A percentile compares a stretch with the other conserved stretches of the same genome.
phyloP scores from a whole-genome alignment of 2,329 filamentous ascomycete genomes.

The Alternaria novae-zelandiae region DNA sequence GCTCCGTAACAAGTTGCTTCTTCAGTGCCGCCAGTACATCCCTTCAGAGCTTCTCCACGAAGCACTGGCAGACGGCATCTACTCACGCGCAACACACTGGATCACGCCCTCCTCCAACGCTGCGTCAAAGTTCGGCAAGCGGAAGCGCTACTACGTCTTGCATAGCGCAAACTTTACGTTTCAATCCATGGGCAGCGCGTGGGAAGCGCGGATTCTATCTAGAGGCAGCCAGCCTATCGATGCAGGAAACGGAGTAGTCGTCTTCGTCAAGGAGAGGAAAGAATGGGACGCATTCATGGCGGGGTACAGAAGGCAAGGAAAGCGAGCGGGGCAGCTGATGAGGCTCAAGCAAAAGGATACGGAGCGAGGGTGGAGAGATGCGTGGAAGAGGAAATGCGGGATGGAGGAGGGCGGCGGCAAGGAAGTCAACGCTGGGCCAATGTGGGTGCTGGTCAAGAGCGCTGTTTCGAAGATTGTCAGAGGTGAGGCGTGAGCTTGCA shows the following conservation, averaged over 20 bases:
- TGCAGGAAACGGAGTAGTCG: conserved; percentile 31
- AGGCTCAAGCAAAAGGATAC: conserved; percentile 26
- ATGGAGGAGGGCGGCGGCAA: conserved; percentile 25
- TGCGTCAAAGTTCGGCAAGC: conserved; percentile 23
- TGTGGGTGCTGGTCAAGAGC: conserved; percentile 38
- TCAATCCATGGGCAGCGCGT: conserved; percentile 24
- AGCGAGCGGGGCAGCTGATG: conserved; percentile 28
- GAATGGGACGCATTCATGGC: conserved; percentile 33
- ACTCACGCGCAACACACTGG: conserved; percentile 30
- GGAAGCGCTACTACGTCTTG: conserved; percentile 34
- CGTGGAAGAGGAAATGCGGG: conserved; percentile 34
- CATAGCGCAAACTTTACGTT: conserved; percentile 26
- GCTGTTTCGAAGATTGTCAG: conserved; percentile 30
- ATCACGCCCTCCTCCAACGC: conserved; percentile 26
- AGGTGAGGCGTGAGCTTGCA: conserved; percentile 27
- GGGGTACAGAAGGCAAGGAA: conserved; percentile 31
- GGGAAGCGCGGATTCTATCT: conserved; percentile 31
- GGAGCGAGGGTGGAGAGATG: conserved; percentile 30
- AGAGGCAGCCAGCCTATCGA: conserved; percentile 29
- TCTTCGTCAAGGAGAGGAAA: conserved; percentile 32
- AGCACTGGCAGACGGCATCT: conserved; percentile 33
- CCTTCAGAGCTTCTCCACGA: conserved; percentile 22
- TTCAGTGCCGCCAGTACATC: conserved; percentile 31
- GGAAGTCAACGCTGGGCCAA: conserved; percentile 32
- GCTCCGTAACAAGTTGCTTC: conserved; percentile 35